Evolutionary conservation across 2,329 filamentous ascomycete genomes (phyloP).

Genomic region (Fusarium armeniacum): DNA sequence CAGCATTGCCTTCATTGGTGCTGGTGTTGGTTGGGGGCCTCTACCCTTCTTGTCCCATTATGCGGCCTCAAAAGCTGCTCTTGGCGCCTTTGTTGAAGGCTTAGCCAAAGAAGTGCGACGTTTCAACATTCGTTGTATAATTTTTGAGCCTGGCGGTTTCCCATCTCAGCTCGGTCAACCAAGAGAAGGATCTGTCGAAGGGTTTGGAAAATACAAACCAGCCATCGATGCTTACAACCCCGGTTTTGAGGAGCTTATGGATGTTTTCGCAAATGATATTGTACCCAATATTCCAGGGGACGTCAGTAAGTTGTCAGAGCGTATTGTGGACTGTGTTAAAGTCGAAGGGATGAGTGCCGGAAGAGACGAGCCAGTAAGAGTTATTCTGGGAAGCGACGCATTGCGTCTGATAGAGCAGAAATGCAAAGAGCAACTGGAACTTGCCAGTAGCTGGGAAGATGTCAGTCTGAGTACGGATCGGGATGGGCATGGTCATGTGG

Average conservation of each 20-base stretch:
- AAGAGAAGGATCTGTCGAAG: conserved; percentile 3
- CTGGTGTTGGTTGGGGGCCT: conserved; percentile 9
- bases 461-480: conserved; percentile 7
- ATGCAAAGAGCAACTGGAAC: conserved; percentile 13
- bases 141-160: conserved; percentile 13
- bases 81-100: conserved; percentile 7
- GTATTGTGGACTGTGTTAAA: conserved; percentile 12
- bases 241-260: conserved; percentile 7
- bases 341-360: background rate
- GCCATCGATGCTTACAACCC: background rate
- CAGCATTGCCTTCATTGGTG: conserved; percentile 7
- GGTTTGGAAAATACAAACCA: conserved; percentile 3
- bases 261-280: conserved; percentile 7
- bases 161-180: conserved; percentile 14
- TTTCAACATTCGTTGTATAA: conserved; percentile 12
- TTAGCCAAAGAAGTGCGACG: conserved; percentile 4
- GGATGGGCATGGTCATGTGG: conserved; percentile 11
- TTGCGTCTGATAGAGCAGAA: conserved; percentile 14
- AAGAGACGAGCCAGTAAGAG: conserved; percentile 3
- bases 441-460: conserved; percentile 9
- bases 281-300: conserved; percentile 4
- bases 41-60: conserved; percentile 16
- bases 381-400: conserved; percentile 13
- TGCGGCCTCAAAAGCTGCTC: conserved; percentile 20
- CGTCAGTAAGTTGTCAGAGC: conserved; percentile 6